These are phyloP conservation scores for Eimeria sp. DNA, from an alignment of 169 alveolate genomes.

Conservation along the genomic window DNA sequence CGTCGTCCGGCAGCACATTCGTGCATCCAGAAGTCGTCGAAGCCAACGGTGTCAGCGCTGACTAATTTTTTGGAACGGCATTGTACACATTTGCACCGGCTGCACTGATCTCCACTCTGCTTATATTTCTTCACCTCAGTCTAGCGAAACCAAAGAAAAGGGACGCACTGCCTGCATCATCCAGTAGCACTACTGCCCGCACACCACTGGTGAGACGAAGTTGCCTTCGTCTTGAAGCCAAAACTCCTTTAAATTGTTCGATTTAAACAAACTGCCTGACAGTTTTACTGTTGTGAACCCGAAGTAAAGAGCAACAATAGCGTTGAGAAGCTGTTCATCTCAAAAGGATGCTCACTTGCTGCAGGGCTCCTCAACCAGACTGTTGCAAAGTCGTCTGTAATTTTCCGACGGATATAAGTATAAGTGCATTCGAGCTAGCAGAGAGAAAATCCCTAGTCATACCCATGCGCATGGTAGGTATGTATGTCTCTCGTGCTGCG, in stretches of 20 bases:
- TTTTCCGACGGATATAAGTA: background rate
- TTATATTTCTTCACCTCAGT: background rate
- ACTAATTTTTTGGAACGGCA: background rate
- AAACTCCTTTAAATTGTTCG: background rate
- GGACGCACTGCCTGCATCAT: background rate
- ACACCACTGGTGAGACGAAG: background rate
- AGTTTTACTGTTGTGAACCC: too few species aligned
- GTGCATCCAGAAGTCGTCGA: background rate
- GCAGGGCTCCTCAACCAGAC: background rate
- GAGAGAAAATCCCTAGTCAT: background rate
- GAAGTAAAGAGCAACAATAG: background rate
- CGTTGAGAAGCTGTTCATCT: background rate
- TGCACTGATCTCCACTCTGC: background rate
- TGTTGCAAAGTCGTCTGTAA: background rate
- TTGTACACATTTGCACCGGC: background rate
- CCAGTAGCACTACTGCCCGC: background rate
- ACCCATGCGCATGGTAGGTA: too few species aligned
- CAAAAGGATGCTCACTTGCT: background rate
- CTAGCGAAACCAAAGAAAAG: background rate
- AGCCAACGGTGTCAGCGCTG: background rate
- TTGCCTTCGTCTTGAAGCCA: background rate
- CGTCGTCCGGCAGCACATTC: too few species aligned
- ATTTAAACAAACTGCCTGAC: background rate
- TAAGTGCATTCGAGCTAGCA: background rate
- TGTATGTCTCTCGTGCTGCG: too few species aligned